Evolutionary conservation across 2,329 filamentous ascomycete species (phyloP), one percentile per base, ranked within the genome.

Genomic region (Whalleya microplaca): DNA sequence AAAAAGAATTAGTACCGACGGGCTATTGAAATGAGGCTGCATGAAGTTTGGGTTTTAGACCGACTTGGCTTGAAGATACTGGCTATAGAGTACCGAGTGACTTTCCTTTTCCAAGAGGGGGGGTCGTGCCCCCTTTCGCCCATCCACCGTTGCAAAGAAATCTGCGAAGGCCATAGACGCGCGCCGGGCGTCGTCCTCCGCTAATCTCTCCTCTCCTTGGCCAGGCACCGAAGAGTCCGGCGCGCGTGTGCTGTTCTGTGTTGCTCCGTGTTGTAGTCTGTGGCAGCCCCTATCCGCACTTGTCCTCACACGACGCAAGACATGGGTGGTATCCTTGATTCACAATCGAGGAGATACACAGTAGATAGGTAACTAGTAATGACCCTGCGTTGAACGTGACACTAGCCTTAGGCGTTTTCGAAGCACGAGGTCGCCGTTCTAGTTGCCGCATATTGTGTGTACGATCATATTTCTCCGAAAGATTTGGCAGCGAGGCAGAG

Each of bases 371-470:
- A 23, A 41, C 51, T 49, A 52, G 57, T 57, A 56, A 53, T 54
- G 51, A 43, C 54, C 55, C 47, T 46, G 37, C 44, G 56, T 56
- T 21, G 41, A 43, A 65, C 51, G 54, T 62, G 55, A 48, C 53
- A 56, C 42, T 44, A 45, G 6, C 27, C 48, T 45, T 46, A 32
- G 40, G 27, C 45, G 32, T 48, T 48, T 41, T n/a, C 21, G 44
- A 18, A n/a, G 21, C 21, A 29, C 21, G 21, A 18, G 21, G 16
- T 46, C 44, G 44, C 44, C 44, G 44, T 46, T 29, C 44, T 46
- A 46, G 21, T 46, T 6, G 4, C 21, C 44, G 29, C 44, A 29
- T 46, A 46, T 46, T 21, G 23, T 46, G 21, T 29, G 44, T 32
- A 29, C 44, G 44, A 46, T 46, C 44, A 32, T 29, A 46, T 46